Percentiles rank a stretch among this genome's conserved stretches.
Evolutionary conservation across 2,329 filamentous ascomycete species (phyloP).

Genomic region (Tolypocladium guangdongense): DNA sequence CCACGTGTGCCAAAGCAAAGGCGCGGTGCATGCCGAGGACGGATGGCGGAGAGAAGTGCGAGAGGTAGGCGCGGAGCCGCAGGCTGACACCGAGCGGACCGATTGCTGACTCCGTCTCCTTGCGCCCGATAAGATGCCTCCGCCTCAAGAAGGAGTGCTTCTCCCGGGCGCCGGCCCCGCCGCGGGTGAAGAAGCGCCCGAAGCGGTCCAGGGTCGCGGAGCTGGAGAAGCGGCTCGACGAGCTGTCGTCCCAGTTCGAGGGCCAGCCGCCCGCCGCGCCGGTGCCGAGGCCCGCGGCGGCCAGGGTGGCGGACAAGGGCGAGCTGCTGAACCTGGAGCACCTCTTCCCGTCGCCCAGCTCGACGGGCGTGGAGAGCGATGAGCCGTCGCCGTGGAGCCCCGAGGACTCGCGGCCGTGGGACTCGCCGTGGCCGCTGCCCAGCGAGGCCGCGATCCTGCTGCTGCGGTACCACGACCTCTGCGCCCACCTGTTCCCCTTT

Average conservation of each 20-base stretch:
- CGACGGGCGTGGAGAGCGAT: constrained; percentile 11
- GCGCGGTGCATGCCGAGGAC: constrained; percentile 35
- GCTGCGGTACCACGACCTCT: constrained; percentile 20
- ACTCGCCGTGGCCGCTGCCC: constrained; percentile 28
- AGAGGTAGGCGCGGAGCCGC: constrained; percentile 25
- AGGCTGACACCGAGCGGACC: neutral
- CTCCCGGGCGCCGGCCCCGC: constrained; percentile 35
- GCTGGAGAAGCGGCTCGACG: constrained; percentile 37
- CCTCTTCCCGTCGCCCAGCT: constrained; percentile 21
- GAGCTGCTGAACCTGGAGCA: constrained; percentile 19
- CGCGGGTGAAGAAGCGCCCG: constrained; percentile 33
- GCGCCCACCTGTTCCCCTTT: constrained; percentile 32
- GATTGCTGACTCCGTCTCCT: neutral
- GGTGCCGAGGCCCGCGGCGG: constrained; percentile 3
- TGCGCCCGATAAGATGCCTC: constrained; percentile 27
- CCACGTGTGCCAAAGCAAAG: constrained; percentile 41
- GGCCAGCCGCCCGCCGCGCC: constrained; percentile 8
- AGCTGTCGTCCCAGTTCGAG: constrained; percentile 35
- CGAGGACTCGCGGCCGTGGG: constrained; percentile 11
- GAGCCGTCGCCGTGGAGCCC: constrained; percentile 11
- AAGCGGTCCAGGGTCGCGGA: constrained; percentile 39
- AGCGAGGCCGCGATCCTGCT: constrained; percentile 30
- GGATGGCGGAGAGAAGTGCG: constrained; percentile 29
- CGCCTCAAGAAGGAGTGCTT: constrained; percentile 36
- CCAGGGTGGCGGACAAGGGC: constrained; percentile 7